These are phyloP conservation scores for Dictyostelium gargantuum DNA, from an alignment of 208 protist genomes.

Conservation along the genomic window DNA sequence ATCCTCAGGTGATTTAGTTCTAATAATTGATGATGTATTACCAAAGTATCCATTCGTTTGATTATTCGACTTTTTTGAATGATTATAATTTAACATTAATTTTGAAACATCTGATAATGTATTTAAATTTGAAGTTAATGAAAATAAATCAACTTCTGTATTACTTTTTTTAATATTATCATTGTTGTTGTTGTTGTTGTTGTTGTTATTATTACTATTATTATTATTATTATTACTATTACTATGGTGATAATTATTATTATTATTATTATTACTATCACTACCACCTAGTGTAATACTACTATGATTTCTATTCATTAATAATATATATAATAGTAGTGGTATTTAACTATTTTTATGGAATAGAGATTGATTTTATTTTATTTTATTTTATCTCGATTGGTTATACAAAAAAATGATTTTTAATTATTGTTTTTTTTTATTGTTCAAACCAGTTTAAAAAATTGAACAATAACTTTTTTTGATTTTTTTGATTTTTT, in stretches of 20 bases:
- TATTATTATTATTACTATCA: background rate
- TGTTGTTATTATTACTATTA: background rate
- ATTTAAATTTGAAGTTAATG: conserved; percentile 39
- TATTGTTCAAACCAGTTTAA: too few relatives aligned
- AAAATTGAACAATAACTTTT: too few relatives aligned
- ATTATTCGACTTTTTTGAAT: background rate
- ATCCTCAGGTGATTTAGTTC: conserved; percentile 11
- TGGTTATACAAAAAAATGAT: too few relatives aligned
- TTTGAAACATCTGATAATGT: conserved; percentile 15
- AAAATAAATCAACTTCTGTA: conserved; percentile 17
- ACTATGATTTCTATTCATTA: background rate
- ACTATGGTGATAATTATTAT: background rate
- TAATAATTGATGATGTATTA: background rate
- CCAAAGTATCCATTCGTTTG: too few relatives aligned
- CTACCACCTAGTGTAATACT: background rate
- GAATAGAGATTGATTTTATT: too few relatives aligned
- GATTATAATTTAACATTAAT: background rate
- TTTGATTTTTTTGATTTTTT: background rate
- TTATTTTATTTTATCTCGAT: too few relatives aligned
- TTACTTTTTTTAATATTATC: background rate
- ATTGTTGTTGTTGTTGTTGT: background rate
- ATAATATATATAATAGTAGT: too few relatives aligned
- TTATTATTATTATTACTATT: background rate
- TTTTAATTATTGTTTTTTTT: too few relatives aligned
- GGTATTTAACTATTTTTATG: too few relatives aligned